A percentile compares a stretch with the other conserved stretches of the same genome.
These are phyloP conservation scores for Hyaloperonospora brassicae DNA, from an alignment of 352 stramenopile genomes.

Conservation along the genomic window DNA sequence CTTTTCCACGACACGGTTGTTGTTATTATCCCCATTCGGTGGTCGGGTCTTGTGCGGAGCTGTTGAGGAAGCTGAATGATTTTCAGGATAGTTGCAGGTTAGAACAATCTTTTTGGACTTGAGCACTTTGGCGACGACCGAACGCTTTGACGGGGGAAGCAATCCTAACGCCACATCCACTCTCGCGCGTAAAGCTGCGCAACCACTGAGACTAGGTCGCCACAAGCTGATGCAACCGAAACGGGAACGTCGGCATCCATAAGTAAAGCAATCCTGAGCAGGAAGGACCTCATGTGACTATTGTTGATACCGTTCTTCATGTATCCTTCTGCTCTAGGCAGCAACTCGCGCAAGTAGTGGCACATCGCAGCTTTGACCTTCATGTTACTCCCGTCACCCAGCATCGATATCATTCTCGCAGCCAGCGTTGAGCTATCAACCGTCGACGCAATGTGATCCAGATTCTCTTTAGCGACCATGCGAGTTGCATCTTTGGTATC, in stretches of 20 bases:
- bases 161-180: constrained; percentile 45
- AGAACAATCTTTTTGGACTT: constrained; percentile 53
- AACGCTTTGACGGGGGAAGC: constrained; percentile 51
- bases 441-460: constrained; percentile 46
- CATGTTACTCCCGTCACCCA: constrained; percentile 72
- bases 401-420: constrained; percentile 41
- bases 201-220: constrained; percentile 45
- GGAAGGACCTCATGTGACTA: constrained; percentile 56
- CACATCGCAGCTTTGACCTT: constrained; percentile 68
- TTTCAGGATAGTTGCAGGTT: constrained; percentile 16
- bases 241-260: constrained; percentile 56
- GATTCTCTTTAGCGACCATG: constrained; percentile 41
- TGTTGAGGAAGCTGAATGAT: constrained; percentile 12
- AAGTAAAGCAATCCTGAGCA: constrained; percentile 62
- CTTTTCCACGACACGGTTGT: constrained; percentile 14
- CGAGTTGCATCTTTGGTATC: constrained; percentile 66
- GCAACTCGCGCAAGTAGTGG: constrained; percentile 49
- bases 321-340: constrained; percentile 47
- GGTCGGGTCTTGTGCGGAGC: constrained; percentile 7
- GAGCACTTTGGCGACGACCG: constrained; percentile 41
- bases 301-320: constrained; percentile 55
- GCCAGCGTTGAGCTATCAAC: constrained; percentile 45
- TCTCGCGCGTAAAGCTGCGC: constrained; percentile 42
- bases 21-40: constrained; percentile 17
- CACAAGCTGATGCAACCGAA: constrained; percentile 44